Base-by-base conservation (phyloP, 192 early-diverging fungal genomes). In the Ambispora gerdemannii region DNA sequence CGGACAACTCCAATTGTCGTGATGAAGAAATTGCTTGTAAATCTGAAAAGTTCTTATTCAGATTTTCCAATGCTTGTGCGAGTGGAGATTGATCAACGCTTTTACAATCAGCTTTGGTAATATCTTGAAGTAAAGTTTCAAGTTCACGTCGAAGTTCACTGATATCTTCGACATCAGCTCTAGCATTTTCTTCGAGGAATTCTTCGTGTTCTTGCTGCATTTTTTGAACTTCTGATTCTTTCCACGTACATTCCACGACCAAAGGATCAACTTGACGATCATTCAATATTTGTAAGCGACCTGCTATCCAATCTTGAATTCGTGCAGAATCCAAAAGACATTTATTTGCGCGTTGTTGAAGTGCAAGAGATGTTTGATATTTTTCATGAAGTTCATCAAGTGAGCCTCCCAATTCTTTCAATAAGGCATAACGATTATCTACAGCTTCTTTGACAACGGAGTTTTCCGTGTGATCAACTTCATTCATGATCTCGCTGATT, bases 401-500 rank as follows among this genome's bases (percentile, higher is more conserved):
- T 66, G 36, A 28, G 22, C 50, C 63, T n/a, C 47, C 19, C 4
- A 30, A 19, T 28, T 20, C 15, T 31, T 50, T 25, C 15, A 66
- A 32, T 32, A 15, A 17, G 20, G 63, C 47, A n/a, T 47, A 25
- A 7, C 63, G 63, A 50, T 66, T 50, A 25, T 50, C 6, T 20
- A 38, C 47, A 17, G 63, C 63, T 10, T 50, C 63, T 33, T 66
- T 30, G 27, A 66, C 33, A 19, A 33, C 27, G 0, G 19, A 13
- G 20, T 66, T 66, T 20, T 66, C 47, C n/a, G 63, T 66, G n/a
- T 47, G n/a, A 30, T 66, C 47, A 47, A 66, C 63, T 51, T 66
- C 27, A 2, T 66, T 28, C 49, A 66, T 51, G 4, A 66, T 51
- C 22, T 24, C 25, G 22, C 63, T 66, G 13, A 47, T 51, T n/a